Evolutionary conservation across 768 basidiomycete species (phyloP), one percentile per base, ranked within the genome.

Genomic region (Russula earlei): DNA sequence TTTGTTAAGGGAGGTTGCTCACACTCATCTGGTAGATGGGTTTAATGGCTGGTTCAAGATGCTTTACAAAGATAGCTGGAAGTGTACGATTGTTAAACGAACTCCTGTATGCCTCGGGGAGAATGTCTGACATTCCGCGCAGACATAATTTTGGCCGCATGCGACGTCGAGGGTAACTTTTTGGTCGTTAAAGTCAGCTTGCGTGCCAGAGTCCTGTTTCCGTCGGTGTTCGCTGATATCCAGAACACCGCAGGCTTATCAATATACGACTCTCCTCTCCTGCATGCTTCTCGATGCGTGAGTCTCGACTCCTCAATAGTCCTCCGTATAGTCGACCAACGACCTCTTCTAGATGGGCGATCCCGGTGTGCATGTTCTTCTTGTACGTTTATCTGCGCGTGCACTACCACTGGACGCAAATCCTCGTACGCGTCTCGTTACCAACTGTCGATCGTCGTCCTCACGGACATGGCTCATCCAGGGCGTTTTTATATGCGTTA

Each of bases 271-370:
- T 62, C 71, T 93, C 3, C 72, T 93, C 44, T 92, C 91, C 1
- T 90, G 87, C 69, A 91, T 91, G 87, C 78, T 93, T n/a, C 82
- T 93, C 45, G 89, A 92, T 65, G 88, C 90, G 81, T 88, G 67
- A 58, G 82, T 64, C 34, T 33, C 25, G 43, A 19, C 19, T 12
- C 12, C 19, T 12, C 34, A 10, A 17, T 44, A n/a, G 20, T n/a
- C 5, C 4, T 52, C 12, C 38, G 10, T 53, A 11, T 19, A 24
- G 19, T 38, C 31, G 17, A 41, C 22, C 20, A 10, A 31, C 47
- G 4, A 7, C 40, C 33, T 62, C 56, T 9, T 47, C 33, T 46
- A 87, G 85, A 51, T 91, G 89, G 90, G 91, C 91, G 1, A 93
- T 91, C 64, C 91, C 91, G 24, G 79, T 87, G 12, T 92, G 91